Base-by-base conservation (phyloP, 225 moss, liverwort and hornwort species). In the Ulota crispa region DNA sequence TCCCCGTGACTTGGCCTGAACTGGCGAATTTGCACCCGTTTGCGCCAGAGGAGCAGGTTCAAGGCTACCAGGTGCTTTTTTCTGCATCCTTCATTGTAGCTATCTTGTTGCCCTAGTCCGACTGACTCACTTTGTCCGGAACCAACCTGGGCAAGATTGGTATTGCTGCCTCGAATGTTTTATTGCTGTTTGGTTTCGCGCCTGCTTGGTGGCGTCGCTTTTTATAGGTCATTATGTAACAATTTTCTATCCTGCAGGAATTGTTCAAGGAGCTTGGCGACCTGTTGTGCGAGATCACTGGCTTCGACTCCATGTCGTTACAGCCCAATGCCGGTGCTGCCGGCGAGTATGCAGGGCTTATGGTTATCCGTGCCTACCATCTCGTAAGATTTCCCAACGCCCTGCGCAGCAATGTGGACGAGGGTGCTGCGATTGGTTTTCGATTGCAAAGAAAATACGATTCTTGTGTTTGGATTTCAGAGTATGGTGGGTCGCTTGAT, bases 311-410 rank as follows among this genome's bases (percentile, higher is more conserved):
- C 11, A 85, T 94, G 92, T 98, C 98, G 50, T 86, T 98, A 18
- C 98, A 98, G 87, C 98, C 98, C 19, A 98, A 98, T 75, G 95
- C 95, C n/a, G 95, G 98, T 70, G 98, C 98, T 32, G 75, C 98
- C 75, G 95, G 95, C 80, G 98, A 98, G 90, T 98, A 98, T 60
- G 88, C 95, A 42, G 98, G 98, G 73, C 93, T 98, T 10, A 98
- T 98, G 98, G 94, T 88, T 23, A 98, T 98, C 75, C 94, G 97
- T 27, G 93, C 92, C 2, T 98, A 95, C 81, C 95, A 93, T 77
- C 92, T 91, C 21, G 95, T 96, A 93, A 71, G 89, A 50, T 45
- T 42, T 74, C 32, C 64, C 21, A 50, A 27, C 23, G 54, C 61
- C 28, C n/a, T 30, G 61, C 45, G 76, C 52, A 66, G 76, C 52